A percentile compares a stretch with the other conserved stretches of the same genome.
Conservation (phyloP, 2,329 filamentous ascomycete species). For the Simplicillium sp. region DNA sequence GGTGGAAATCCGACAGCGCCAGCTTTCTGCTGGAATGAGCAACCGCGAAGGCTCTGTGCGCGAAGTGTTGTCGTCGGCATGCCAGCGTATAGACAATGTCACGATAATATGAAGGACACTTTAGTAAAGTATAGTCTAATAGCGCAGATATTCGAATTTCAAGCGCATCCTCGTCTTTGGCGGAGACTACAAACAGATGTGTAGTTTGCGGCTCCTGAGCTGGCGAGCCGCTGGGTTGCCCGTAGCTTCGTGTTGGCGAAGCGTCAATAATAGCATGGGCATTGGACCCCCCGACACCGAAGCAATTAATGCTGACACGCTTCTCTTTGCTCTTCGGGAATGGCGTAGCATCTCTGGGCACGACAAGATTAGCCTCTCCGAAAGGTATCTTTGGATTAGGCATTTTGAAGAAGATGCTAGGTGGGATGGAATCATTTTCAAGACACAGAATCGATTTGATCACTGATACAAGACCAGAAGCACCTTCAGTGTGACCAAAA, state of each 20-base stretch:
- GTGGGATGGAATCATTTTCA: constrained; percentile 19
- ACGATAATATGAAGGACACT: background rate
- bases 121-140: background rate
- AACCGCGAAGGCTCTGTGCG: constrained; percentile 9
- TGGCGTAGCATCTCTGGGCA: constrained; percentile 12
- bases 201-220: background rate
- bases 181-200: background rate
- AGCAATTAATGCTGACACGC: constrained; percentile 25
- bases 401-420: constrained; percentile 19
- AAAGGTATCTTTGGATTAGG: constrained; percentile 19
- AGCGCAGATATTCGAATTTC: background rate
- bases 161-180: background rate
- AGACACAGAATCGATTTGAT: constrained; percentile 10
- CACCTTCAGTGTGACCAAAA: constrained; percentile 12
- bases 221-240: background rate
- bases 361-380: constrained; percentile 11
- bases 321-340: constrained; percentile 15
- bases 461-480: constrained; percentile 9
- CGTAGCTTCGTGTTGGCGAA: background rate
- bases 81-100: constrained; percentile 14
- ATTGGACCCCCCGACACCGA: constrained; percentile 29
- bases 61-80: constrained; percentile 7
- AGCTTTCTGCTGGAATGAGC: background rate
- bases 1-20: background rate
- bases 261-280: constrained; percentile 21